Percentiles rank a stretch among this genome's conserved stretches.
Conservation (phyloP, 345 rosid genomes). For the Rhizophora mangle region DNA sequence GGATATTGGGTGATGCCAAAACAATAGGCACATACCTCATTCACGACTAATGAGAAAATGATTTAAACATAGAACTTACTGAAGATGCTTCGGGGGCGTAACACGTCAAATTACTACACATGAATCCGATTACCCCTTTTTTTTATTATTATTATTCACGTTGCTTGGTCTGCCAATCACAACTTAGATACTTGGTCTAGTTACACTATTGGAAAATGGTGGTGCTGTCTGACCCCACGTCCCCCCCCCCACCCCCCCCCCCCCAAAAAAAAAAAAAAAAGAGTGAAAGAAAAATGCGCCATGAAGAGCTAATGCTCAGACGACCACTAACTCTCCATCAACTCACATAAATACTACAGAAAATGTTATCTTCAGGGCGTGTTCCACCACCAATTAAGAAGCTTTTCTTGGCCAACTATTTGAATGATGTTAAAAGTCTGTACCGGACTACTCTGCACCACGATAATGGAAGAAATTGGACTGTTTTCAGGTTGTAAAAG, state of each 20-base stretch:
- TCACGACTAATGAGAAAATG: no score
- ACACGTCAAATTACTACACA: no score
- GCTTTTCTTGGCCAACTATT: neutral
- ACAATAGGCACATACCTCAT: no score
- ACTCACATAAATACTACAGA: no score
- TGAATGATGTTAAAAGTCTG: constrained; percentile 2
- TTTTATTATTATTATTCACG: neutral
- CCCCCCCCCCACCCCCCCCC: no score
- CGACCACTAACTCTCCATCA: no score
- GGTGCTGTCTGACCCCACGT: no score
- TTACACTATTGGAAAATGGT: no score
- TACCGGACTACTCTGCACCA: neutral
- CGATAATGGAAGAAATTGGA: constrained; percentile 4
- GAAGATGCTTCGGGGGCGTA: neutral
- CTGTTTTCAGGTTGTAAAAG: constrained; percentile 4
- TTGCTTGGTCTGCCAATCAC: neutral
- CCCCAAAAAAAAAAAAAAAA: neutral
- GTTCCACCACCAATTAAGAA: no score
- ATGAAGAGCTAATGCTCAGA: neutral
- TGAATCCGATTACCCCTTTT: neutral
- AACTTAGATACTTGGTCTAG: neutral
- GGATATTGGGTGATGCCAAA: no score
- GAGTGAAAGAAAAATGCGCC: neutral
- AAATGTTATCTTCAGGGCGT: no score
- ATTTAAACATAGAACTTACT: neutral